phyloP scores from a whole-genome alignment of 2,329 filamentous ascomycete genomes.

The Bertia moriformis region DNA sequence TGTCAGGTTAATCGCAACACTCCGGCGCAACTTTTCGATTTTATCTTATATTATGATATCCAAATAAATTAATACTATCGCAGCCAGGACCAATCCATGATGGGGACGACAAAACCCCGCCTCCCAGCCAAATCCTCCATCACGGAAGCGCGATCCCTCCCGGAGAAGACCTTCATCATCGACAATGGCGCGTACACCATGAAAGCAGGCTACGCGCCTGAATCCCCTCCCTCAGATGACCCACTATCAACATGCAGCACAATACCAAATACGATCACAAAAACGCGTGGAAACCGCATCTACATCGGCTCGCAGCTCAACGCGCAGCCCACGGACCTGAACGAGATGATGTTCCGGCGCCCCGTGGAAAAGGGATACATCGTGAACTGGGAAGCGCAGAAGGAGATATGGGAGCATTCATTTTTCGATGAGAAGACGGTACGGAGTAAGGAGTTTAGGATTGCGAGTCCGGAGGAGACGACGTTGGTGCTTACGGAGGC shows the following conservation, averaged over 20 bases:
- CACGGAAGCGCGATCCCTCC: conserved; percentile 17
- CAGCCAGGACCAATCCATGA: no score
- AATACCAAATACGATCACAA: conserved; percentile 49
- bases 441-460: conserved; percentile 9
- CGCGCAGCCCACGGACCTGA: conserved; percentile 43
- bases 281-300: conserved; percentile 41
- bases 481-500: conserved; percentile 50
- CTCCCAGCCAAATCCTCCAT: background rate
- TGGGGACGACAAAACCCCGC: background rate
- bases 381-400: conserved; percentile 57
- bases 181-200: conserved; percentile 52
- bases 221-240: conserved; percentile 18
- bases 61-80: no score
- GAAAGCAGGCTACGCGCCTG: conserved; percentile 42
- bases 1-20: no score
- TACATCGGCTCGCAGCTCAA: conserved; percentile 45
- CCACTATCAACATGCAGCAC: conserved; percentile 23
- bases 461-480: conserved; percentile 35
- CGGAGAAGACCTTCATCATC: conserved; percentile 38
- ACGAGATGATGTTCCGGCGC: conserved; percentile 46
- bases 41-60: no score
- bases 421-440: conserved; percentile 37
- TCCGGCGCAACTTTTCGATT: no score
- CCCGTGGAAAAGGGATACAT: conserved; percentile 54
- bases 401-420: conserved; percentile 52